Conservation (phyloP, 75 land plant species). For the Ceratopteris richardii region DNA sequence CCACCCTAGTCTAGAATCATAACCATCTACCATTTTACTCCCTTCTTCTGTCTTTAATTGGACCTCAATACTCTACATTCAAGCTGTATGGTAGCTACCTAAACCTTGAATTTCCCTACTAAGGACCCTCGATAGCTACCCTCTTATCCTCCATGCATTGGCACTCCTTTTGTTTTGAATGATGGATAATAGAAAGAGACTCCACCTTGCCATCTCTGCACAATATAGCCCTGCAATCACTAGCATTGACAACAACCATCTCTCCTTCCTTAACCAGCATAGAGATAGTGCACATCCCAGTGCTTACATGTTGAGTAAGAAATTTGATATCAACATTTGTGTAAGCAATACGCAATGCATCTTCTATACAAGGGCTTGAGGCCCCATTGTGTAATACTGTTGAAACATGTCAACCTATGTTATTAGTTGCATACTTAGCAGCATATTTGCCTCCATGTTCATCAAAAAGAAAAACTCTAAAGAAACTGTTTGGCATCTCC, state of each 20-base stretch:
- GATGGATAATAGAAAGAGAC: slow-evolving; percentile 47
- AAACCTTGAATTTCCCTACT: too few species aligned
- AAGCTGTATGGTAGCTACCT: too few species aligned
- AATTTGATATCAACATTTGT: slow-evolving; percentile 55
- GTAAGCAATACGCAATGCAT: slow-evolving; percentile 55
- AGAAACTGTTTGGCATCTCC: slow-evolving; percentile 38
- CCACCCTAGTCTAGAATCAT: too few species aligned
- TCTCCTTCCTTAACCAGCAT: slow-evolving; percentile 39
- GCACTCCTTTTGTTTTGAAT: slow-evolving; percentile 44
- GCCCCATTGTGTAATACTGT: slow-evolving; percentile 24
- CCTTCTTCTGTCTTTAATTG: too few species aligned
- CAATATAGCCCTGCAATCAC: slow-evolving; percentile 62
- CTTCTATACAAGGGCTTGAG: slow-evolving; percentile 13
- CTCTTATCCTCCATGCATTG: slow-evolving; percentile 41
- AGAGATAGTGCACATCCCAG: slow-evolving; percentile 63
- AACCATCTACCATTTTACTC: too few species aligned
- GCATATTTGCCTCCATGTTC: slow-evolving; percentile 82
- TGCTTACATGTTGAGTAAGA: slow-evolving; percentile 30
- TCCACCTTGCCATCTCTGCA: slow-evolving; percentile 47
- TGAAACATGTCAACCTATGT: slow-evolving; percentile 38
- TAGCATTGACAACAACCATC: slow-evolving; percentile 53
- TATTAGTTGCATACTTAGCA: slow-evolving; percentile 60
- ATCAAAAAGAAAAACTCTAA: slow-evolving; percentile 84
- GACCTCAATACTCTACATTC: too few species aligned
- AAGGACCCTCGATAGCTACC: too few species aligned